Evolutionary conservation across 441 rosid species (phyloP), one percentile per base, ranked within the genome.

Genomic region (Raphanus hybrid): DNA sequence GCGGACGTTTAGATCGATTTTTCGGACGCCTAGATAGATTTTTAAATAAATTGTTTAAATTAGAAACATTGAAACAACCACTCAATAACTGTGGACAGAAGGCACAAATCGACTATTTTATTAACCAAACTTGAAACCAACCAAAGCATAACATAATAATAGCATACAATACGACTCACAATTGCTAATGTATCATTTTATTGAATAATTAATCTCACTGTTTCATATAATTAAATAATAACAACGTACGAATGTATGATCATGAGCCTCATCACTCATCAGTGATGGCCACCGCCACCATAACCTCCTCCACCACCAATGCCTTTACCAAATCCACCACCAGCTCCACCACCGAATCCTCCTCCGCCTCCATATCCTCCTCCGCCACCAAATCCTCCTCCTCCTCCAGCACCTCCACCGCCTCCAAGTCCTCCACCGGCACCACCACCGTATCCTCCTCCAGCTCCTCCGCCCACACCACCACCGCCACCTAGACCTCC

Each of bases 81-180:
- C 58, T 54, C 48, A 62, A 1, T n/a, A 62, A 32, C 20, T 32
- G 43, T 60, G 23, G 15, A 43, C 45, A 26, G 23, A 60, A 75
- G 11, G 18, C 35, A 68, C 23, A 15, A 60, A 59, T 0, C 10
- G 64, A 62, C 48, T 34, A 69, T 62, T 69, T 69, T 76, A 69
- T 54, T 15, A 69, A 62, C 75, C 73, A 58, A 16, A 59, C 52
- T 18, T 67, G 71, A 34, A 74, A 64, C 68, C 50, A 64, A 37
- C 52, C 50, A 64, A 64, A 63, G 23, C 67, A 63, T 34, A 63
- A 34, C 67, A 34, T 34, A 9, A 62, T 34, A 14, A 64, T 9
- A 35, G 48, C 50, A 64, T 35, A 64, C 67, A 64, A 72, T 77
- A 59, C 7, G 6, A 64, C 67, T 71, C 59, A 72, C 73, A 72